Evolutionary conservation across 306 rosid species (phyloP).

Genomic region (Cicer bijugum): DNA sequence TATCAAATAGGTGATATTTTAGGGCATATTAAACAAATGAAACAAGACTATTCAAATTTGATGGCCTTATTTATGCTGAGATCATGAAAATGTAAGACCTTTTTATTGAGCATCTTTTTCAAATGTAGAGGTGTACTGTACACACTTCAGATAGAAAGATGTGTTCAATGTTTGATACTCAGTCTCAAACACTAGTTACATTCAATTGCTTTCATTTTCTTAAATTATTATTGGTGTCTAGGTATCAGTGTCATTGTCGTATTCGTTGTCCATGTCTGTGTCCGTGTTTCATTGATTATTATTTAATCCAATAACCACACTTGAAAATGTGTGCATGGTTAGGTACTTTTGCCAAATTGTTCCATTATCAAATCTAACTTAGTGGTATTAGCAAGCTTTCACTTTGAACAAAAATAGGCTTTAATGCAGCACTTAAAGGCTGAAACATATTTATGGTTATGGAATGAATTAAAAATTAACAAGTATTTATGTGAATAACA

Average conservation of each 20-base stretch:
- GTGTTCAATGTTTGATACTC: too few relatives aligned
- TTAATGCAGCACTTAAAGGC: not conserved
- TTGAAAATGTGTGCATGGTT: conserved; percentile 10
- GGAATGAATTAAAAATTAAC: conserved; percentile 20
- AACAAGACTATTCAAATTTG: conserved; percentile 1
- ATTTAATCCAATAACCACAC: not conserved
- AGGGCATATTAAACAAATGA: not conserved
- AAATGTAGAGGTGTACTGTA: not conserved
- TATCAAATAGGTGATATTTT: not conserved
- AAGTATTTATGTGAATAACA: not conserved
- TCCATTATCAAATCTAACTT: conserved; percentile 3
- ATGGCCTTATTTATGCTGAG: not conserved
- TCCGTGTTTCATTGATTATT: too few relatives aligned
- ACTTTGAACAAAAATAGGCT: not conserved
- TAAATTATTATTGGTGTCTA: too few relatives aligned
- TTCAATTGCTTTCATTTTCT: too few relatives aligned
- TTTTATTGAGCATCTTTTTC: not conserved
- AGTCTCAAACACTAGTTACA: too few relatives aligned
- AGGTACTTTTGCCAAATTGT: conserved; percentile 1
- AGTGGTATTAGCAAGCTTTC: conserved; percentile 4
- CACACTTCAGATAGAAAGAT: too few relatives aligned
- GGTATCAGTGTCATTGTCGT: too few relatives aligned
- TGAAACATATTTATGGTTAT: not conserved
- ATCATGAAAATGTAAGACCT: not conserved
- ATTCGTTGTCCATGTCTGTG: too few relatives aligned